Conservation (phyloP, 306 rosid genomes). For the Ochetophila trinervis region DNA sequence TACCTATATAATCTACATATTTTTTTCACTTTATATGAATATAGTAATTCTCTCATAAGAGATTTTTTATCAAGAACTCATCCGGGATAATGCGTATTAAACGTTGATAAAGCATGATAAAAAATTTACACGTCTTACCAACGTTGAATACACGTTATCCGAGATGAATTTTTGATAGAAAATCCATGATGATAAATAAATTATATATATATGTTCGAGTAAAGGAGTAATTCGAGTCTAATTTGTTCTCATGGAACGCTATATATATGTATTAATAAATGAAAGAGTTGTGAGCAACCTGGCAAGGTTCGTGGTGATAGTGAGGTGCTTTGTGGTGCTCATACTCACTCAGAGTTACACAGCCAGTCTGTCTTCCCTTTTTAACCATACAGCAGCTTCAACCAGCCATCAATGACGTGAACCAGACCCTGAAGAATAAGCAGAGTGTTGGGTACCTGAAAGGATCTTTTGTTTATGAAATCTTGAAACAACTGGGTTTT, state of each 20-base stretch:
- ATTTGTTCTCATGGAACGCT: not conserved
- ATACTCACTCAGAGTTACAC: constrained; percentile 46
- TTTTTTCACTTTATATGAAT: no score
- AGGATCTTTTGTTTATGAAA: constrained; percentile 29
- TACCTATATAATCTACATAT: no score
- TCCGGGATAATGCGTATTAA: no score
- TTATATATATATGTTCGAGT: no score
- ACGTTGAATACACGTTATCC: no score
- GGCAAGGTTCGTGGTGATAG: constrained; percentile 38
- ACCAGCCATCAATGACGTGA: constrained; percentile 31
- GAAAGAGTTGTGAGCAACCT: constrained; percentile 41
- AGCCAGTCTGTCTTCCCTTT: constrained; percentile 39
- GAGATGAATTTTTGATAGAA: no score
- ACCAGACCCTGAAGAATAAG: constrained; percentile 20
- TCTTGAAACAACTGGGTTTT: constrained; percentile 30
- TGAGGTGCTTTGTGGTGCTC: constrained; percentile 44
- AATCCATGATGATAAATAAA: not conserved
- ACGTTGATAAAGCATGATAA: no score
- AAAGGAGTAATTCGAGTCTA: no score
- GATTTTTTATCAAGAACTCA: no score
- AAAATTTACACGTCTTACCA: no score
- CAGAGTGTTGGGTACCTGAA: constrained; percentile 33
- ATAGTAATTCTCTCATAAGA: no score
- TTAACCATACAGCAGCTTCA: constrained; percentile 37
- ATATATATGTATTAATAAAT: constrained; percentile 14